phyloP scores from a whole-genome alignment of 495 filamentous ascomycete species.

The Aspergillus funiculosus region DNA sequence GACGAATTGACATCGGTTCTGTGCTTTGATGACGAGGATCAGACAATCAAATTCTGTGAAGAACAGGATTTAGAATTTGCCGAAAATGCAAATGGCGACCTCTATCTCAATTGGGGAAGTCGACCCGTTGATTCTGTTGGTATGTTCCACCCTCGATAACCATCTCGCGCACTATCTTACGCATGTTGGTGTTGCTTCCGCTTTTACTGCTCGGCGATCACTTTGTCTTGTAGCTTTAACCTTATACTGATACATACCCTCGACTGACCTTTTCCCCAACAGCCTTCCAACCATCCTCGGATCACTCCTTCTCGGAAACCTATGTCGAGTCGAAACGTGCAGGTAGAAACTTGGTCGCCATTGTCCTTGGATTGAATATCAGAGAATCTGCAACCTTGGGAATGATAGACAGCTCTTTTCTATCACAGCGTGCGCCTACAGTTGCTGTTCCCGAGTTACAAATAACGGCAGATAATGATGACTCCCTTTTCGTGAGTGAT shows the following conservation, averaged over 20 bases:
- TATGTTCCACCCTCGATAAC: conserved; percentile 25
- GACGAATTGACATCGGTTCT: conserved; percentile 59
- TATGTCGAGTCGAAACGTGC: conserved; percentile 49
- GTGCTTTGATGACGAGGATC: conserved; percentile 65
- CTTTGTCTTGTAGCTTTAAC: neutral
- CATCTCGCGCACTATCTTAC: conserved; percentile 4
- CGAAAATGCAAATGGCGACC: conserved; percentile 41
- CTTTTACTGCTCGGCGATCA: neutral
- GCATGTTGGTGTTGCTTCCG: neutral
- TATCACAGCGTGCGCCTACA: conserved; percentile 19
- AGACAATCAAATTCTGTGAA: conserved; percentile 64
- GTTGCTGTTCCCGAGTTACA: neutral
- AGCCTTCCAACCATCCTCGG: conserved; percentile 42
- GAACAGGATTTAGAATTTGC: conserved; percentile 60
- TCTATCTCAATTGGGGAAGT: conserved; percentile 50
- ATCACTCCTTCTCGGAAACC: conserved; percentile 46
- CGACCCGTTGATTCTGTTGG: conserved; percentile 40
- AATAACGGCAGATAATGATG: conserved; percentile 22
- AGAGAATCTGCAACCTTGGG: conserved; percentile 41
- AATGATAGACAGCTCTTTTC: conserved; percentile 37
- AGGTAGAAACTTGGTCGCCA: conserved; percentile 42
- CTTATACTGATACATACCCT: conserved; percentile 1
- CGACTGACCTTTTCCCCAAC: conserved; percentile 18
- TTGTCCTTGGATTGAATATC: conserved; percentile 49
- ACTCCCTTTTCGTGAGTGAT: conserved; percentile 42